Evolutionary conservation across 2,329 filamentous ascomycete genomes (phyloP).

Genomic region (Alternaria postmessia): DNA sequence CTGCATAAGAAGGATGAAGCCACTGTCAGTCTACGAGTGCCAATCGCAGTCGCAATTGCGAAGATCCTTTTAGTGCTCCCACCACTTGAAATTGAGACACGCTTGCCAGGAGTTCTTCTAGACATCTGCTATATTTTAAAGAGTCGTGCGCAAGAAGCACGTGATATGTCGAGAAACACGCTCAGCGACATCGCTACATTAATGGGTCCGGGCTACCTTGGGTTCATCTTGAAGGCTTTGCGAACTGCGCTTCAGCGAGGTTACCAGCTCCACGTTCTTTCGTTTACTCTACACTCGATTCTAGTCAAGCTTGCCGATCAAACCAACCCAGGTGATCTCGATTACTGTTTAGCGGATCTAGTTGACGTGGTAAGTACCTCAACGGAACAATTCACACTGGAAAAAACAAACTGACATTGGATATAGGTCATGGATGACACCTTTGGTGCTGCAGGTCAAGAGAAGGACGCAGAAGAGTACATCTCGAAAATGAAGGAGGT

Average conservation of each 20-base stretch:
- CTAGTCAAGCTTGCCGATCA: conserved; percentile 77
- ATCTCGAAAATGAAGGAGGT: conserved; percentile 96
- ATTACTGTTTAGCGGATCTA: conserved; percentile 83
- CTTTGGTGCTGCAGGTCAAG: conserved; percentile 89
- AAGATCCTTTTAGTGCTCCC: conserved; percentile 87
- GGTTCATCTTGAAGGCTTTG: conserved; percentile 92
- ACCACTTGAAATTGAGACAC: conserved; percentile 72
- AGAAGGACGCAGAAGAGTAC: conserved; percentile 97
- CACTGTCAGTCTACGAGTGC: conserved; percentile 90
- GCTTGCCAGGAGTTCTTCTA: conserved; percentile 82
- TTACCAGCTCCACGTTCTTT: conserved; percentile 93
- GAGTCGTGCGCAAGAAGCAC: conserved; percentile 85
- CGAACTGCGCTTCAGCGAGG: conserved; percentile 82
- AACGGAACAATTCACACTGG: not conserved
- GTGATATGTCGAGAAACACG: conserved; percentile 90
- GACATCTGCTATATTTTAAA: conserved; percentile 93
- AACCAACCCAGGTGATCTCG: conserved; percentile 81
- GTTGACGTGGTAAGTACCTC: conserved; percentile 67
- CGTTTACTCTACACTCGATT: conserved; percentile 93
- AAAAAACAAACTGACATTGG: not conserved
- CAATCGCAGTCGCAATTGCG: conserved; percentile 86
- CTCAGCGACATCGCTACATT: conserved; percentile 82
- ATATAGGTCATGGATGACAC: conserved; percentile 87
- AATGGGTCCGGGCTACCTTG: conserved; percentile 82
- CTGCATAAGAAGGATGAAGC: conserved; percentile 95